Percentiles rank a stretch among this genome's conserved stretches.
These are phyloP conservation scores for Suhomyces canberraensis DNA, from an alignment of 805 yeast species.

Conservation along the genomic window DNA sequence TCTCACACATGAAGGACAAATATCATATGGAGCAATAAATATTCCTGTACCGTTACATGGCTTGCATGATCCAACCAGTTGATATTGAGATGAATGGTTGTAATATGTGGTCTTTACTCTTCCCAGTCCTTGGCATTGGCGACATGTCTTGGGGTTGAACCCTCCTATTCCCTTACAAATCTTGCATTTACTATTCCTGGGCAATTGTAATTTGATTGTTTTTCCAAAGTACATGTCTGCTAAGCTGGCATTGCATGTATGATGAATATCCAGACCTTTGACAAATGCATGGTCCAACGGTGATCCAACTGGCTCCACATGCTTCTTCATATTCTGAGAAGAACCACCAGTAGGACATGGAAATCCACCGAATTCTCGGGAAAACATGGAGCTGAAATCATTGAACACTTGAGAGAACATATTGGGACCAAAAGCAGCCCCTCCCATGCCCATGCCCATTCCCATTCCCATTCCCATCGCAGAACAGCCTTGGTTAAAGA, in stretches of 20 bases:
- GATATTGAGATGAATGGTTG: conserved; percentile 38
- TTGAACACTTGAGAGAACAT: conserved; percentile 37
- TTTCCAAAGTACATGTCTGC: conserved; percentile 60
- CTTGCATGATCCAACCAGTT: conserved; percentile 30
- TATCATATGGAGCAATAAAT: conserved; percentile 18
- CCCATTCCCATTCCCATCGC: not conserved
- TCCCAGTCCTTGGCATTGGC: conserved; percentile 44
- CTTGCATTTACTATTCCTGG: conserved; percentile 47
- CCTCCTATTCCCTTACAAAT: conserved; percentile 56
- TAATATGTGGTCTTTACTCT: conserved; percentile 45
- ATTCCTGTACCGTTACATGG: conserved; percentile 37
- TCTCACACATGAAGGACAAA: conserved; percentile 24
- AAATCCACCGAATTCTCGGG: conserved; percentile 8
- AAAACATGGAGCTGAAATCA: conserved; percentile 30
- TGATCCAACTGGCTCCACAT: conserved; percentile 21
- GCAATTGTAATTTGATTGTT: conserved; percentile 50
- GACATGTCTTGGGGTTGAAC: conserved; percentile 30
- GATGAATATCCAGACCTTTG: conserved; percentile 55
- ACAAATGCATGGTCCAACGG: conserved; percentile 11
- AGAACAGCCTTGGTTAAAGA: not conserved
- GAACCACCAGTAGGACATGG: not conserved
- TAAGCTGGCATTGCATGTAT: conserved; percentile 49
- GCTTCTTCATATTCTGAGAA: conserved; percentile 12
- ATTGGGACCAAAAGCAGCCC: conserved; percentile 10
- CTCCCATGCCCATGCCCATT: not conserved